Evolutionary conservation across 768 basidiomycete genomes (phyloP).

Genomic region (Tulasnella sp.): DNA sequence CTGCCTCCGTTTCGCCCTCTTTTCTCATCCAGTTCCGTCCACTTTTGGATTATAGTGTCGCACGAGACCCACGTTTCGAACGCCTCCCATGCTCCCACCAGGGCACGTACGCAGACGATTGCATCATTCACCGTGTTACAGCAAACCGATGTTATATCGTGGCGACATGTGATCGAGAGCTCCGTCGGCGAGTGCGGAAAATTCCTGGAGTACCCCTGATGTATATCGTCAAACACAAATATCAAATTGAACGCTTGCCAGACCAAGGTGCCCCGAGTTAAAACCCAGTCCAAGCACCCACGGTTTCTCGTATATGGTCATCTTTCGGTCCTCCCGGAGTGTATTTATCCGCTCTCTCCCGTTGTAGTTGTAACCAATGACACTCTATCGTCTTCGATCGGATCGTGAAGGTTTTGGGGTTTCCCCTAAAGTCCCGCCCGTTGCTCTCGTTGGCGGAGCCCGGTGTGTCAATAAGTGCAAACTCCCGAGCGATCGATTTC

Average conservation of each 20-base stretch:
- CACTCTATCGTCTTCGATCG: not conserved
- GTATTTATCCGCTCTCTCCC: not conserved
- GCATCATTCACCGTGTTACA: slow-evolving; percentile 91
- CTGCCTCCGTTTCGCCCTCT: slow-evolving; percentile 24
- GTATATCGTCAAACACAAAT: slow-evolving; percentile 91
- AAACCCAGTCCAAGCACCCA: not conserved
- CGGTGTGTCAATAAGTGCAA: not conserved
- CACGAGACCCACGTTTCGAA: slow-evolving; percentile 95
- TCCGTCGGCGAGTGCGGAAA: slow-evolving; percentile 86
- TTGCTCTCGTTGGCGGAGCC: not conserved
- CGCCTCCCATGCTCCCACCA: slow-evolving; percentile 86
- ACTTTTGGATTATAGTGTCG: slow-evolving; percentile 58
- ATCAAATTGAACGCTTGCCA: slow-evolving; percentile 91
- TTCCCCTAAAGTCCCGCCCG: not conserved
- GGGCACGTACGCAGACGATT: slow-evolving; percentile 99
- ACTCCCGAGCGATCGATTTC: not conserved
- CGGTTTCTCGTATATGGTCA: not conserved
- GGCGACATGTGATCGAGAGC: slow-evolving; percentile 94
- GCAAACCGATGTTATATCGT: slow-evolving; percentile 96
- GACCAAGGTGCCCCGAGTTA: slow-evolving; percentile 80
- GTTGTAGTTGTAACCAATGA: not conserved
- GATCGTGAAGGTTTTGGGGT: not conserved
- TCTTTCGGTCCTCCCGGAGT: not conserved
- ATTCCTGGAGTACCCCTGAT: slow-evolving; percentile 91
- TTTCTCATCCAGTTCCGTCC: not conserved